Evolutionary conservation across 352 stramenopile genomes (phyloP), one percentile per base, ranked within the genome.

Genomic region (Pythium pyrilobum): DNA sequence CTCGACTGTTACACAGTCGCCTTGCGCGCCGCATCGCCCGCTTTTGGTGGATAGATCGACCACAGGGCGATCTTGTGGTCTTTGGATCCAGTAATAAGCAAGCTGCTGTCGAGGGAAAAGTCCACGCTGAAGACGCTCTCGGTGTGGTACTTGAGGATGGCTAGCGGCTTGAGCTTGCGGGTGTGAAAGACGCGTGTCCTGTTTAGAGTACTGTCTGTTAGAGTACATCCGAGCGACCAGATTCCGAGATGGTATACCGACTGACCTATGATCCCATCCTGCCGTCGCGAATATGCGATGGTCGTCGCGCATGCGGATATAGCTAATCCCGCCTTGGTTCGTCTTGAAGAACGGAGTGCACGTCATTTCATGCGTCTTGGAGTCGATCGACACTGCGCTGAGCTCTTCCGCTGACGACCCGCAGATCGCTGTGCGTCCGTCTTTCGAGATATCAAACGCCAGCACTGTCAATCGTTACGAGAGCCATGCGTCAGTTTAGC

Each of bases 281-380:
- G 76, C 81, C 9, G 78, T 88, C 15, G 78, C 83, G 58, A 92
- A 83, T 52, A 93, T 85, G 41, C 83, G 80, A 53, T 89, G 68
- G 58, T 93, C 83, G 2, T 40, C 39, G 6, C 83, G 77, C 58
- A 89, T 83, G 33, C 74, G 69, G 27, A 93, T 63, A 33, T 63
- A 72, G 34, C 76, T 87, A 50, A 89, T 84, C 5, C 82, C 82
- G 15, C 73, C 79, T 49, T 83, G 67, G 10, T 71, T 67, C 25
- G 73, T 76, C 32, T 53, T 68, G 59, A 88, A 90, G 48, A 89
- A 87, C 1, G 76, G 53, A 13, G 53, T 56, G 3, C 52, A 45
- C 2, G 62, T 76, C 37, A 85, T 64, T 10, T 55, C 57, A 16
- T 81, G 59, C 21, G 69, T 58, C 9, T 47, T 39, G 18, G 64